Evolutionary conservation across 495 filamentous ascomycete genomes (phyloP), one percentile per base, ranked within the genome.

Genomic region (Neurospora tetrasperma): DNA sequence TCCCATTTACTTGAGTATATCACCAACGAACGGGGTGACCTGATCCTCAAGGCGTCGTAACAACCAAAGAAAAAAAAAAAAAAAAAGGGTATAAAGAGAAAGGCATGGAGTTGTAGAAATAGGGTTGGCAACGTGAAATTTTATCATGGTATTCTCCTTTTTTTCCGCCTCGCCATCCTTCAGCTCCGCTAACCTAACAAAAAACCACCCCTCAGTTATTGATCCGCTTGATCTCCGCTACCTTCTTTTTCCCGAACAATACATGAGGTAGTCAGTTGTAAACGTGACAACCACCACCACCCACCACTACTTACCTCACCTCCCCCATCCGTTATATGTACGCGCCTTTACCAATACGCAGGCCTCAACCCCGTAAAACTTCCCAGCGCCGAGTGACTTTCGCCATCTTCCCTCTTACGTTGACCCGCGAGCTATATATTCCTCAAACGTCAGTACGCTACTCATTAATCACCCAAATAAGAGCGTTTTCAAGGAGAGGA

Each of bases 321-420:
- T 75, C 35, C 70, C 70, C 71, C 35, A 0, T 42, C 41, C 38
- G 40, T 18, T 14, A 41, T 38, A 31, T 23, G 27, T 35, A 11
- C 27, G 11, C 42, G 23, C 70, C 76, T 6, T 38, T 80, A 85
- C 91, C 91, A 94, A 80, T 92, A 93, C 41, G 90, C 87, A 70
- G 91, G 86, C 75, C 90, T 87, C 80, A 94, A 79, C n/a, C 90
- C 90, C 3, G 90, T 85, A 77, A 94, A 87, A 74, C 84, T 85
- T 35, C 88, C 84, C 78, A 90, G 80, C 68, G 87, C 83, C 46
- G 85, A 81, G 75, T 89, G 85, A 75, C 89, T 85, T 70, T 85
- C 83, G 48, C 83, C 79, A 71, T 93, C 91, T 62, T 94, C 91
- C 75, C 89, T 90, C 79, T 92, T 93, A 78, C 92, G 85, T 79